Evolutionary conservation across 495 filamentous ascomycete species (phyloP), one percentile per base, ranked within the genome.

Genomic region (Achaetomiella virescens): DNA sequence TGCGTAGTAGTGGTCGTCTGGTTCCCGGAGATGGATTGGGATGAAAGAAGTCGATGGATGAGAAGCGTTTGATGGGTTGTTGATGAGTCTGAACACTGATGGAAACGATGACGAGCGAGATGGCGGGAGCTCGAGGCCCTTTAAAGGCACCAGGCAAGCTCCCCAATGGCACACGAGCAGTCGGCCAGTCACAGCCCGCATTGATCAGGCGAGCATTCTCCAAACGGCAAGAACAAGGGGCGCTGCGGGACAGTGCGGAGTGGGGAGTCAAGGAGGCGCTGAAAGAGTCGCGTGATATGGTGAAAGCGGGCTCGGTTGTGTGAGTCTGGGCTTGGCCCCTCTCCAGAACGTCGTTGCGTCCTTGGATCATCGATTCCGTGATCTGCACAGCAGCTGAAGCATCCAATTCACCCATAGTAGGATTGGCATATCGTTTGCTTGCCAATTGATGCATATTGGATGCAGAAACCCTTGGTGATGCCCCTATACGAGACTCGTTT

Each of bases 261-360:
- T 48, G 33, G 31, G 20, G 55, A n/a, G 18, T 24, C 54, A 21
- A 57, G 58, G 60, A 60, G 61, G 60, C 59, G 56, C 42, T 45
- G 56, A 44, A 42, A 41, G 49, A 60, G 65, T 69, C 66, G 65
- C 65, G 66, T 67, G 66, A 69, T 66, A 60, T 63, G 62, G 53
- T 59, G 53, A 43, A 57, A 59, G 54, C 52, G 59, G 46, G 35
- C 21, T 36, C 20, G 7, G 22, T 31, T 2, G 22, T 21, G 52
- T 55, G 53, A 56, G 58, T 57, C 63, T 64, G 63, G 61, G 59
- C 58, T 64, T 56, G 27, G 9, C 5, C 27, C 9, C 5, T 45
- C 27, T 11, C 33, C n/a, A 36, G 22, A 10, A 41, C 35, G 38
- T 18, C 4, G 44, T 40, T 22, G 17, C 22, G 17, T 36, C 17